Percentiles rank a stretch among this genome's conserved stretches.
Conservation (phyloP, 805 yeast species). For the Saccharomycopsis sp. region DNA sequence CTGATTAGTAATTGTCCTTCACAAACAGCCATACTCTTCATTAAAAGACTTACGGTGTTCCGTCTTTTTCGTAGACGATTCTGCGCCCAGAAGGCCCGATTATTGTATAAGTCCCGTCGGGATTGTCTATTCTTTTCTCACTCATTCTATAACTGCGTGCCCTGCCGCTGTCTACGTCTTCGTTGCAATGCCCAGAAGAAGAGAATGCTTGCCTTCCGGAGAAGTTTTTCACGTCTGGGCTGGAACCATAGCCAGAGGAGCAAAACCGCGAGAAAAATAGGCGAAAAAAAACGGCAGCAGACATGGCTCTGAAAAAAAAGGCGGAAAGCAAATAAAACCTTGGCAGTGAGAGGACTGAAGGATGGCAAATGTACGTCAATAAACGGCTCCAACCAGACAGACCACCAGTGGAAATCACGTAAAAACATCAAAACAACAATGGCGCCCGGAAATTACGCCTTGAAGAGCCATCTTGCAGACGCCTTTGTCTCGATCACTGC, state of each 20-base stretch:
- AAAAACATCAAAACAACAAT: not conserved
- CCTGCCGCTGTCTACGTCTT: not conserved
- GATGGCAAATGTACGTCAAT: too few relatives aligned
- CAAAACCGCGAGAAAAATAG: not conserved
- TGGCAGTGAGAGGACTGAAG: too few relatives aligned
- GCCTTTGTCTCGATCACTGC: conserved; percentile 51
- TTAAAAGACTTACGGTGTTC: conserved; percentile 76
- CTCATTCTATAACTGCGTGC: not conserved
- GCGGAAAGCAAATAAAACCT: not conserved
- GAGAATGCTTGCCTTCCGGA: not conserved
- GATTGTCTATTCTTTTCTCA: conserved; percentile 7
- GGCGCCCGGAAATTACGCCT: conserved; percentile 30
- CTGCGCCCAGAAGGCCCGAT: conserved; percentile 56
- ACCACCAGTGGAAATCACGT: not conserved
- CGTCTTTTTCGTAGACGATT: conserved; percentile 77
- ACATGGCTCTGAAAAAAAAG: too few relatives aligned
- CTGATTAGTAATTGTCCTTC: not conserved
- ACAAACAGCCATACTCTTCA: not conserved
- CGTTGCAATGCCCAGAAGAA: not conserved
- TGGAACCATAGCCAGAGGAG: not conserved
- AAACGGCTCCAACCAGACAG: not conserved
- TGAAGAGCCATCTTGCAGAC: conserved; percentile 36
- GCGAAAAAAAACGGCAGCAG: too few relatives aligned
- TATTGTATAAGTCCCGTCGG: conserved; percentile 20
- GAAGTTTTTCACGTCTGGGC: not conserved